Evolutionary conservation across 768 basidiomycete species (phyloP), one percentile per base, ranked within the genome.

Genomic region (Russula griseocarnosa): DNA sequence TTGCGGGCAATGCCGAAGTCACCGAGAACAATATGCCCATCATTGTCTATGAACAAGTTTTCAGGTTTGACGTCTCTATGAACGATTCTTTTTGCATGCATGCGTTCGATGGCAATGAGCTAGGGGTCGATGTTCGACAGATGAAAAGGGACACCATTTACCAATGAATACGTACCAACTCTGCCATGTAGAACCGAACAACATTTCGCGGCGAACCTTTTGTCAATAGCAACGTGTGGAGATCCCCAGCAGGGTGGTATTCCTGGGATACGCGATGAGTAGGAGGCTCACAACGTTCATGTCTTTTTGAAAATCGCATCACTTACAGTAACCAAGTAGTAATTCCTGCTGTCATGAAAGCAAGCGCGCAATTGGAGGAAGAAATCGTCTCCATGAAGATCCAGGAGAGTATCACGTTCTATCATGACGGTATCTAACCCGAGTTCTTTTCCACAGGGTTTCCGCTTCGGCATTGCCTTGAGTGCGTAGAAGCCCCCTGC

Each of bases 141-240:
- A 49, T 26, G 55, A 55, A 3, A 16, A 20, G 26, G 14, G 24
- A 14, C 14, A 16, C 26, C 16, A 9, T 13, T 20, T 11, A 52
- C n/a, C 30, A 55, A 11, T 14, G 32, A 11, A 30, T 13, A 42
- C 64, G 40, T 42, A 66, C 65, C 22, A 66, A 44, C 38, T 66
- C 65, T 22, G 65, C 65, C 62, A 63, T 63, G 51, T 63, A 66
- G 62, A 66, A 66, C 50, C 55, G 62, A 53, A 63, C 61, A 7
- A 51, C 62, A 32, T 49, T 26, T 40, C 1, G 20, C 34, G 42
- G 46, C 4, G 65, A 64, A 20, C 65, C 64, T 32, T 61, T 61
- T 38, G 40, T 40, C 50, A 46, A 40, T 49, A 58, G 28, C 26
- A 63, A 49, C 3, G 62, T 44, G 28, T 63, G 65, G 38, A 66